Evolutionary conservation across 2,329 filamentous ascomycete genomes (phyloP).

Genomic region (Epichloe bromicola): DNA sequence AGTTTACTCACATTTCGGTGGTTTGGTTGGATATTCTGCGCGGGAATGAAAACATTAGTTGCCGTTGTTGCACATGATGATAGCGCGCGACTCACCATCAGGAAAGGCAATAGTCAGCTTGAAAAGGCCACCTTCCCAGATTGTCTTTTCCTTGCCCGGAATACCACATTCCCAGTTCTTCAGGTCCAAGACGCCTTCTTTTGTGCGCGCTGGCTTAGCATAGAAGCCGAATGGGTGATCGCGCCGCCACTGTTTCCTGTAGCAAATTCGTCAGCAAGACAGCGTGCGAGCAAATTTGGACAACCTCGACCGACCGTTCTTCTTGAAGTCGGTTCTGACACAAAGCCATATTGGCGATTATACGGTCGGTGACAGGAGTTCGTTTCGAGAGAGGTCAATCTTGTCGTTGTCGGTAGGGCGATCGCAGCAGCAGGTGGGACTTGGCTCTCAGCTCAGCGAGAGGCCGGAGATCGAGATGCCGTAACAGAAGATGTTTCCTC

Average conservation of each 20-base stretch:
- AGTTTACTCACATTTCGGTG: conserved; percentile 73
- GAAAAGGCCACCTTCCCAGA: conserved; percentile 96
- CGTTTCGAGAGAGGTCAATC: not conserved
- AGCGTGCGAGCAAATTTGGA: not conserved
- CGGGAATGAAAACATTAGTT: not conserved
- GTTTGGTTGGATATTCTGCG: conserved; percentile 93
- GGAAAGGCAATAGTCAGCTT: conserved; percentile 89
- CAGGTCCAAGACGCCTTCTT: conserved; percentile 73
- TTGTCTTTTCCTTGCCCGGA: conserved; percentile 89
- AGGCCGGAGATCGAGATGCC: not conserved
- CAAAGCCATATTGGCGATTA: conserved; percentile 53
- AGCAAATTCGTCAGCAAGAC: conserved; percentile 11
- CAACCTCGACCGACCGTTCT: conserved; percentile 53
- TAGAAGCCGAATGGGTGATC: conserved; percentile 98
- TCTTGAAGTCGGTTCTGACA: conserved; percentile 81
- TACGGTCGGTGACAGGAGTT: not conserved
- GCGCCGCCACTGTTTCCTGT: conserved; percentile 87
- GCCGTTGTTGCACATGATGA: not conserved
- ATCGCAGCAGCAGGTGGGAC: not conserved
- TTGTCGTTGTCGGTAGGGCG: not conserved
- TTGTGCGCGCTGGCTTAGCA: conserved; percentile 71
- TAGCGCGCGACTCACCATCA: conserved; percentile 51
- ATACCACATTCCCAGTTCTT: conserved; percentile 96
- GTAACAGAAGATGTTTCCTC: not conserved
- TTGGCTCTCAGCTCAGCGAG: not conserved